Evolutionary conservation across 2,329 filamentous ascomycete species (phyloP).

Genomic region (Clonostachys byssicola): DNA sequence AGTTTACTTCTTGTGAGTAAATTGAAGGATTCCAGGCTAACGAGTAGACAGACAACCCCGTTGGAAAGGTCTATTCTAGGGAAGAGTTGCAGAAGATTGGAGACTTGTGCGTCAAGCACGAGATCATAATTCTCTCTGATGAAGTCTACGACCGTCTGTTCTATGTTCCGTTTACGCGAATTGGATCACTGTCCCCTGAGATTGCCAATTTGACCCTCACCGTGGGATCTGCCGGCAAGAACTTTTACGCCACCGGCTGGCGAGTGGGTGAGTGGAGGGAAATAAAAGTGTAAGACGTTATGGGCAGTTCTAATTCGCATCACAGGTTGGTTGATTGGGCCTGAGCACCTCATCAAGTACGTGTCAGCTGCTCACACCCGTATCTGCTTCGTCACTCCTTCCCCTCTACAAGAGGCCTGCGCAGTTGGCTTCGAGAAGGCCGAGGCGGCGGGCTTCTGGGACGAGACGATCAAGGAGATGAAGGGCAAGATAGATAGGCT

Average conservation of each 20-base stretch:
- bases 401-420: conserved; percentile 88
- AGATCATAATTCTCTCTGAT: conserved; percentile 89
- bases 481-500: conserved; percentile 83
- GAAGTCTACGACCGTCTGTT: conserved; percentile 94
- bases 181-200: conserved; percentile 87
- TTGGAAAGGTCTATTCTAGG: conserved; percentile 90
- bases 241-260: conserved; percentile 98
- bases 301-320: not conserved
- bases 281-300: not conserved
- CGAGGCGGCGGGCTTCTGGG: conserved; percentile 83
- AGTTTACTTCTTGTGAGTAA: conserved; percentile 5
- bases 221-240: conserved; percentile 94
- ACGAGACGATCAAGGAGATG: conserved; percentile 79
- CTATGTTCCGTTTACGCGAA: conserved; percentile 91
- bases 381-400: conserved; percentile 94
- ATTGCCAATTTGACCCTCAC: conserved; percentile 85
- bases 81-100: conserved; percentile 82
- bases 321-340: conserved; percentile 82
- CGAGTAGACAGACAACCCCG: conserved; percentile 70
- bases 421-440: conserved; percentile 94
- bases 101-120: conserved; percentile 84
- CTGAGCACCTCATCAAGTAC: conserved; percentile 82
- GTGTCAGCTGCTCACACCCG: conserved; percentile 90
- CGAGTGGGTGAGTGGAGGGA: conserved; percentile 55
- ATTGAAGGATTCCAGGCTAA: not conserved